Conservation (phyloP, 345 rosid genomes). For the Pseudoturritis turrita region DNA sequence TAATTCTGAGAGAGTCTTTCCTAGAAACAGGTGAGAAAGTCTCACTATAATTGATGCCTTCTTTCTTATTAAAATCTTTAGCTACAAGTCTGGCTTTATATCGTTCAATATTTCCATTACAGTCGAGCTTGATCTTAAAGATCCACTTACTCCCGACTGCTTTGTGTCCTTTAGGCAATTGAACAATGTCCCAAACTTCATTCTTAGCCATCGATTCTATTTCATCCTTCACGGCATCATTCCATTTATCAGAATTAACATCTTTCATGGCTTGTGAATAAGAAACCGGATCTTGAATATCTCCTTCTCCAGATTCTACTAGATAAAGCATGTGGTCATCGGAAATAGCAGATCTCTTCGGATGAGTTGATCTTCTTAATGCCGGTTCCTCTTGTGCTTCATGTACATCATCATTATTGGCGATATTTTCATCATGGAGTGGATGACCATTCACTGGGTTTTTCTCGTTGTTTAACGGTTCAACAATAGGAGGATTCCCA, state of each 20-base stretch:
- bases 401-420: background rate
- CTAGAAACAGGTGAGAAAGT: background rate
- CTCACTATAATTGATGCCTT: background rate
- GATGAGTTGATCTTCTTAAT: background rate
- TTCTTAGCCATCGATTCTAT: background rate
- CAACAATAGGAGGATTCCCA: background rate
- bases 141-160: background rate
- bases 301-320: background rate
- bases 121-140: background rate
- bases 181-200: background rate
- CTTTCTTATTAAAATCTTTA: background rate
- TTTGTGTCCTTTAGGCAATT: background rate
- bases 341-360: background rate
- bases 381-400: background rate
- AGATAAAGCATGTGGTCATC: background rate
- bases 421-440: background rate
- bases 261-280: constrained; percentile 3
- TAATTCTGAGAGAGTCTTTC: background rate
- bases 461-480: background rate
- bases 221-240: background rate
- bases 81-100: constrained; percentile 2
- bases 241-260: constrained; percentile 2
- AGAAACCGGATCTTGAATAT: background rate
- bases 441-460: background rate
- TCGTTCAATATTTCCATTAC: background rate